Evolutionary conservation across 441 rosid genomes (phyloP), one percentile per base, ranked within the genome.

Genomic region (Populus trichocarpa): DNA sequence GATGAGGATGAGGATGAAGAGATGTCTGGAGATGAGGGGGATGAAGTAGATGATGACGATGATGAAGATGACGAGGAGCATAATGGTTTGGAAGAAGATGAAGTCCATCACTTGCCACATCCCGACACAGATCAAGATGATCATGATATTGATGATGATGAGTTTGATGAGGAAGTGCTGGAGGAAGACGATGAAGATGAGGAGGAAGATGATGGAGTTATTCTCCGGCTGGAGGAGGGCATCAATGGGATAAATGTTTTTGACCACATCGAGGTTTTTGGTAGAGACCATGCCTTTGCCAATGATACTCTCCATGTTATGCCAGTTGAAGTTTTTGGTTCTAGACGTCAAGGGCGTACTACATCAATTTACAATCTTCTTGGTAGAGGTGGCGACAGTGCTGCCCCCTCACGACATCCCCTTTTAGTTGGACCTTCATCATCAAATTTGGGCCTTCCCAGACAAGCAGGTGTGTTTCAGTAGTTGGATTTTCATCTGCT

Each of bases 251-350:
- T 96, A 78, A 95, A 94, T 83, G 94, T 96, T 70, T 93, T 94
- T 82, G 99, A 96, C 79, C 98, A 93, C 84, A 88, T 94, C 79
- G 99, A 93, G 86, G 98, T 94, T 86, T 91, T 94, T 80, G 90
- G 95, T 67, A 90, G 98, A 87, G 95, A 94, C 77, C 88, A 93
- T 82, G 85, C 86, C 87, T 97, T 97, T 84, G 86, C 94, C 42
- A 90, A 89, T 85, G 98, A 97, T 77, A 87, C 97, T 69, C 93
- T 97, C 63, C 98, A 87, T 84, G 94, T 97, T 75, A 97, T 97
- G 98, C 99, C 98, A 25, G 98, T 94, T 79, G 99, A 97, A 83
- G 91, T 94, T 86, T 94, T 94, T 83, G 98, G 99, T 83, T 97
- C 99, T 28, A 89, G 98, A 80, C 98, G 98, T 82, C 99, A 88